These are phyloP conservation scores for Magnolia officinalis DNA, from an alignment of 164 flowering plant genomes.

Conservation along the genomic window DNA sequence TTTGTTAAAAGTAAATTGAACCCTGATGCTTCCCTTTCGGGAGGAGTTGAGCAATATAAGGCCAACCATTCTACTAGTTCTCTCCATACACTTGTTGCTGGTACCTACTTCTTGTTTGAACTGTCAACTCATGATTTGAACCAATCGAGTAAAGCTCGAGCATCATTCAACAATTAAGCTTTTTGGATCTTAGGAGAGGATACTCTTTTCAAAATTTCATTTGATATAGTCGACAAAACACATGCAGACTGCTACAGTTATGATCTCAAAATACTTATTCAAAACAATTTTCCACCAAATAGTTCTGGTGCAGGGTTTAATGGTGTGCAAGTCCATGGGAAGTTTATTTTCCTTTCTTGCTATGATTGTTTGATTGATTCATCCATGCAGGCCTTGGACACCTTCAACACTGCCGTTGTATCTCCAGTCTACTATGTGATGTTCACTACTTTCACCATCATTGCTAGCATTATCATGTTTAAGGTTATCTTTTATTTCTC, in stretches of 20 bases:
- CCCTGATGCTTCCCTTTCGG: too few species aligned
- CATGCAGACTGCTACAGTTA: background rate
- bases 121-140: too few species aligned
- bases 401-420: constrained; percentile 67
- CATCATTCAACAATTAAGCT: background rate
- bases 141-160: background rate
- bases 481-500: constrained; percentile 42
- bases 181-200: too few species aligned
- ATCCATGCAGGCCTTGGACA: constrained; percentile 71
- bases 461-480: constrained; percentile 88
- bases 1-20: too few species aligned
- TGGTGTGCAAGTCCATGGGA: background rate
- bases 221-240: too few species aligned
- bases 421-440: constrained; percentile 81
- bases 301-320: background rate
- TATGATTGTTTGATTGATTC: background rate
- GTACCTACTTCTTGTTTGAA: too few species aligned
- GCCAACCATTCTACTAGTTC: too few species aligned
- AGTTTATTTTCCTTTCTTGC: background rate
- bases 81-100: too few species aligned
- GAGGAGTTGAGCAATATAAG: too few species aligned
- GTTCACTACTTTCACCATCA: constrained; percentile 72
- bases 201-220: too few species aligned
- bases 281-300: background rate
- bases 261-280: background rate